Base-by-base conservation (phyloP, 495 filamentous ascomycete species). In the Penicillium egyptiacum region DNA sequence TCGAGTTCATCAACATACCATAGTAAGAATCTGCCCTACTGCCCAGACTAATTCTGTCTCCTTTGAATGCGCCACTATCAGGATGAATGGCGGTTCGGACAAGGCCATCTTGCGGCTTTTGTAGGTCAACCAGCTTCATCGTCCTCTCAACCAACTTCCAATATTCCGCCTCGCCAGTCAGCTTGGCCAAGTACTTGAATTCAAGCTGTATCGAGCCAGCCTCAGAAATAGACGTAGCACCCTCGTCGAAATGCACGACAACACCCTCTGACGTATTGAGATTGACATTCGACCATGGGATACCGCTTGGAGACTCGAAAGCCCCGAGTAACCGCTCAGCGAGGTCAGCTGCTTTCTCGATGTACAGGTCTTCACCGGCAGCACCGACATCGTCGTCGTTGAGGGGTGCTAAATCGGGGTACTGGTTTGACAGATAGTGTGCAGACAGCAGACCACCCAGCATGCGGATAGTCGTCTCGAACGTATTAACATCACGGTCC, bases 401-500 rank as follows among this genome's bases (percentile, higher is more conserved):
- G 56, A 88, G 70, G 12, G 87, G 81, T 14, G 88, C 88, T 66
- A 90, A 69, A 19, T 83, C 58, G 0, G 89, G 88, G 60, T 81
- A 90, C 42, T 81, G 75, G 17, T 84, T 89, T 20, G 90, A 92
- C 5, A 99, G 83, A 68, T 97, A 96, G 65, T 99, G 92, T 20
- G 94, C 94, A 9, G 94, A 96, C 17, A 99, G 79, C 19, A 99
- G 80, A 3, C 94, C 94, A 20, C 94, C 94, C 31, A 99, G 74
- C 92, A 99, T 97, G 55, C 95, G 89, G 59, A 98, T 99, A 1
- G 93, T 98, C 0, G 94, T 98, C 70, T 99, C 94, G 65, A 99
- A 99, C 0, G 92, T 97, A 71, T 88, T 98, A 39, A 99, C 95
- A 62, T 98, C 91, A 59, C 95, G 91, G 60, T 96, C 81, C 65